Evolutionary conservation across 805 yeast genomes (phyloP).

Genomic region (Wickerhamomyces strasburgensis): DNA sequence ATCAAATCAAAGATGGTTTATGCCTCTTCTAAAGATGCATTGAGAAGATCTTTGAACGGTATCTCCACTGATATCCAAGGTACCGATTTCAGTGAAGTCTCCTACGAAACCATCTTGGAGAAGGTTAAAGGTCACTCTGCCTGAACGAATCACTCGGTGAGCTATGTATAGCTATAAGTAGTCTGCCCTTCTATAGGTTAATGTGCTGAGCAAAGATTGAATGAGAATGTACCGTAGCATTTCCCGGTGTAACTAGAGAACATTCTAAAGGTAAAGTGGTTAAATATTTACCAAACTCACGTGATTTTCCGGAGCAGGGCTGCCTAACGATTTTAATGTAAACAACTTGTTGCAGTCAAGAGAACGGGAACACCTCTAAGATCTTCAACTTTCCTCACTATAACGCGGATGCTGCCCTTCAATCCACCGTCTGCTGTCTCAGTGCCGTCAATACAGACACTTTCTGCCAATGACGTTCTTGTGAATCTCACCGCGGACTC

Average conservation of each 20-base stretch:
- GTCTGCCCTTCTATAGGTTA: too few relatives aligned
- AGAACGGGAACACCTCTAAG: constrained; percentile 15
- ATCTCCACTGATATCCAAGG: constrained; percentile 94
- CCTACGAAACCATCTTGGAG: constrained; percentile 88
- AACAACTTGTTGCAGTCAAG: too few relatives aligned
- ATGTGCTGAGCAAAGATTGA: too few relatives aligned
- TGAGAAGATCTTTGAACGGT: constrained; percentile 96
- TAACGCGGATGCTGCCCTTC: neutral
- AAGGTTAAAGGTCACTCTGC: constrained; percentile 60
- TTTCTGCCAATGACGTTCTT: neutral
- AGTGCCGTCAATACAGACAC: neutral
- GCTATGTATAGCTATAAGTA: too few relatives aligned
- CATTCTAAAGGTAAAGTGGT: too few relatives aligned
- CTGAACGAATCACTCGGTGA: too few relatives aligned
- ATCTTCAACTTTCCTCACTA: too few relatives aligned
- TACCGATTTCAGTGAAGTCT: constrained; percentile 95
- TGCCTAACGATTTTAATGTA: too few relatives aligned
- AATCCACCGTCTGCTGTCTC: neutral
- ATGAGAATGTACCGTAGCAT: too few relatives aligned
- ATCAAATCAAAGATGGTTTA: constrained; percentile 95
- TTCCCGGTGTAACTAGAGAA: too few relatives aligned
- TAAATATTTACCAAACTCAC: too few relatives aligned
- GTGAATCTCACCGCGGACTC: constrained; percentile 29
- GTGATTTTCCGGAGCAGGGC: too few relatives aligned
- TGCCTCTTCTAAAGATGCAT: constrained; percentile 97